Evolutionary conservation across 768 basidiomycete species (phyloP), one percentile per base, ranked within the genome.

Genomic region (Lactifluus subvellereus): DNA sequence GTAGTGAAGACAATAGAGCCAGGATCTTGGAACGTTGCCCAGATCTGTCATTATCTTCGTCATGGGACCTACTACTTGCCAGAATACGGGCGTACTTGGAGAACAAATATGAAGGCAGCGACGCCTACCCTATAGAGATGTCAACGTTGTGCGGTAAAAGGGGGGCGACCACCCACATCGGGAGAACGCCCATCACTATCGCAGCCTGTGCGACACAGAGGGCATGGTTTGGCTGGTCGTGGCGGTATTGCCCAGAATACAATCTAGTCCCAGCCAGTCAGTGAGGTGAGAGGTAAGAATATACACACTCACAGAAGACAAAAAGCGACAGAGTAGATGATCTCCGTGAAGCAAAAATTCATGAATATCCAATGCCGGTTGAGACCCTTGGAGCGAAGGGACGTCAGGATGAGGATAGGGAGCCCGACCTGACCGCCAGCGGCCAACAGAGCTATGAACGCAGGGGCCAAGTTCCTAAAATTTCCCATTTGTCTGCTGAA

Each of bases 321-420:
- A 67, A 79, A 81, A 37, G 77, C 73, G 60, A 84, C 69, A 6
- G 84, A 84, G 67, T 79, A 84, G 47, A 85, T 66, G 10, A 80
- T 76, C 82, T 82, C 82, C 51, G 79, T 76, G n/a, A 80, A 57
- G 60, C 82, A 84, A 64, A 85, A 80, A 63, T 86, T 85, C 62
- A 84, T 71, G 66, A 85, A 75, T 1, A 79, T 79, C 0, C 82
- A 80, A 57, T 80, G 81, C 59, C 80, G 78, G 42, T 73, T 71
- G 32, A 78, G 70, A 48, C 74, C 76, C 66, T 75, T 79, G 55
- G 76, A 78, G 27, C 78, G 61, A 18, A 80, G 67, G 54, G 78
- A 78, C 11, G 79, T 82, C 13, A 76, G 62, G 37, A 85, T 71
- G 43, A 84, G 73, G 10, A 81, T 63, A 14, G 81, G 82, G 13